Evolutionary conservation across 2,329 filamentous ascomycete species (phyloP).

Genomic region (Penicillium sp.): DNA sequence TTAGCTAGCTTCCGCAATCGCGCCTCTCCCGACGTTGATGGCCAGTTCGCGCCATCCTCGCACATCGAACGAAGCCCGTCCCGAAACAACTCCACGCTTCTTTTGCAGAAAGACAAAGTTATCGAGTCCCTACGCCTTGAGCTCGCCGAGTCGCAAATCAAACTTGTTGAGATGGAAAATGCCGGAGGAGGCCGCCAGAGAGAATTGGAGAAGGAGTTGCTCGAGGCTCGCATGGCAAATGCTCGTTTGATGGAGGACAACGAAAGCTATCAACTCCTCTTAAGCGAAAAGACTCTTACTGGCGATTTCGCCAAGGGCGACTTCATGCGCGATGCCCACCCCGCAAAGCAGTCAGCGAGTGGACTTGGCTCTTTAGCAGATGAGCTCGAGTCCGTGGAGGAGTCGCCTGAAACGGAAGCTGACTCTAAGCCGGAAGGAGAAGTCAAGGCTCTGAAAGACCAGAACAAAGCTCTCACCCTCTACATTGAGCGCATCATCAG

Average conservation of each 20-base stretch:
- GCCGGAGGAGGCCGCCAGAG: slow-evolving; percentile 82
- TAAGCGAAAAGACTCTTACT: slow-evolving; percentile 93
- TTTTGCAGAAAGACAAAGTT: slow-evolving; percentile 93
- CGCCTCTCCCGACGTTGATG: slow-evolving; percentile 66
- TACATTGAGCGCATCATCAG: slow-evolving; percentile 99
- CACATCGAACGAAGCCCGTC: slow-evolving; percentile 86
- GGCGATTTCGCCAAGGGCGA: slow-evolving; percentile 85
- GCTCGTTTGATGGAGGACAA: slow-evolving; percentile 97
- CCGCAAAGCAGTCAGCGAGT: slow-evolving; percentile 44
- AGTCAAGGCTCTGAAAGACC: slow-evolving; percentile 76
- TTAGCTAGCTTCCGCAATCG: slow-evolving; percentile 52
- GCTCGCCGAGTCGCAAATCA: slow-evolving; percentile 92
- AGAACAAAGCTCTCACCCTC: slow-evolving; percentile 94
- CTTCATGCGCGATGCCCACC: slow-evolving; percentile 63
- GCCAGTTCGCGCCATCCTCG: slow-evolving; percentile 82
- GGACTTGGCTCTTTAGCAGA: slow-evolving; percentile 70
- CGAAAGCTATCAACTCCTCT: slow-evolving; percentile 92
- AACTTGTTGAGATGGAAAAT: slow-evolving; percentile 91
- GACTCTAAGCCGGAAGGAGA: slow-evolving; percentile 74
- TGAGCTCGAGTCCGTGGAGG: slow-evolving; percentile 74
- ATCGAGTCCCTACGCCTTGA: slow-evolving; percentile 92
- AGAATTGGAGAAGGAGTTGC: slow-evolving; percentile 84
- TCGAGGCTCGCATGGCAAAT: slow-evolving; percentile 94
- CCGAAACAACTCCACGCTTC: slow-evolving; percentile 81
- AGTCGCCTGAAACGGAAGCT: slow-evolving; percentile 61